Evolutionary conservation across 2,329 filamentous ascomycete genomes (phyloP).

Genomic region (Fusarium pseudograminearum): DNA sequence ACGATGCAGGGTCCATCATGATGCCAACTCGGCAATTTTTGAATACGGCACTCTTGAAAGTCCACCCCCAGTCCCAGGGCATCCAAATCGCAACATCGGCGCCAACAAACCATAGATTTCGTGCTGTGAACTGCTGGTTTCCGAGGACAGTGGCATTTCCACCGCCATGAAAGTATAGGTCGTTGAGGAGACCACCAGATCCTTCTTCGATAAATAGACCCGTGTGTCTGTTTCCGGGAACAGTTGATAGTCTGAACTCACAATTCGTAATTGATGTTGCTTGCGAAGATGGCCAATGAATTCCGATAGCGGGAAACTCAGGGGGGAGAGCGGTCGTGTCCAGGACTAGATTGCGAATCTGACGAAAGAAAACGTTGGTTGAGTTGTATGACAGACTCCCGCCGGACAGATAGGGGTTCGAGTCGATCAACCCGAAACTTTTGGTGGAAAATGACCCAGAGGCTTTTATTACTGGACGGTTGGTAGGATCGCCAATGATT

Average conservation of each 20-base stretch:
- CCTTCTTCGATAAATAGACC: slow-evolving; percentile 74
- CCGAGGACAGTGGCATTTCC: slow-evolving; percentile 68
- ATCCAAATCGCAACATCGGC: slow-evolving; percentile 76
- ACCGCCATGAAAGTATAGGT: slow-evolving; percentile 78
- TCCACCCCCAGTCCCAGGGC: slow-evolving; percentile 83
- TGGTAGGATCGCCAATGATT: slow-evolving; percentile 76
- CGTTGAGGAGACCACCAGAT: slow-evolving; percentile 74
- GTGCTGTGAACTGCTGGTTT: slow-evolving; percentile 79
- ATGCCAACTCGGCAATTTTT: slow-evolving; percentile 74
- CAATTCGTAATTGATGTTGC: slow-evolving; percentile 71
- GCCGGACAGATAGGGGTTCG: slow-evolving; percentile 58
- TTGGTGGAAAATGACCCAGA: slow-evolving; percentile 58
- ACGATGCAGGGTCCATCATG: slow-evolving; percentile 68
- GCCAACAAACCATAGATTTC: slow-evolving; percentile 74
- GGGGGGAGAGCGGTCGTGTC: slow-evolving; percentile 65
- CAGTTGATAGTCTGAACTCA: slow-evolving; percentile 63
- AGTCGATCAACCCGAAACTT: slow-evolving; percentile 61
- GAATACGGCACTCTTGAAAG: slow-evolving; percentile 74
- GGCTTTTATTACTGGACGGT: slow-evolving; percentile 68
- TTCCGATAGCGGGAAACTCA: slow-evolving; percentile 61
- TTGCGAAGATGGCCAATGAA: slow-evolving; percentile 78
- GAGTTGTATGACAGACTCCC: slow-evolving; percentile 61
- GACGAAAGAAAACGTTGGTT: slow-evolving; percentile 71
- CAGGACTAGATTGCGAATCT: slow-evolving; percentile 68
- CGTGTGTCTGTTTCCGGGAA: slow-evolving; percentile 61